Evolutionary conservation across 140 eudicot species (phyloP).

Genomic region (Artemisia princeps): DNA sequence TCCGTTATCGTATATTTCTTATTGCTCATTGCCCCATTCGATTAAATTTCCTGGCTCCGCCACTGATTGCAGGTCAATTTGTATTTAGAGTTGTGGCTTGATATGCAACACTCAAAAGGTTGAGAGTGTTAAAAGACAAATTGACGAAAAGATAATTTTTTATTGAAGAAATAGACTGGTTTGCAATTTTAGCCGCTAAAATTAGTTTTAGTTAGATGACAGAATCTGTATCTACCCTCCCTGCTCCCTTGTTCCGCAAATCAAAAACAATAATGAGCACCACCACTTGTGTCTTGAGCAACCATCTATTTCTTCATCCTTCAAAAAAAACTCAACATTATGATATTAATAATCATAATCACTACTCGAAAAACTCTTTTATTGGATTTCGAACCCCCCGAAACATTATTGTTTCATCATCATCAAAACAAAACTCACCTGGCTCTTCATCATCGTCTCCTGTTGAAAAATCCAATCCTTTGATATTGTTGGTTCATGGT

Average conservation of each 20-base stretch:
- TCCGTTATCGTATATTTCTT: too few species aligned
- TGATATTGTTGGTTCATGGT: conserved; percentile 19
- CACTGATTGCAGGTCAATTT: too few species aligned
- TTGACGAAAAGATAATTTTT: too few species aligned
- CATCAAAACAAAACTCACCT: conserved; percentile 35
- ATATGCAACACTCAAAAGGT: too few species aligned
- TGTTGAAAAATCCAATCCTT: conserved; percentile 15
- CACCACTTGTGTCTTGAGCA: conserved; percentile 15
- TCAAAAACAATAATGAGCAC: conserved; percentile 3
- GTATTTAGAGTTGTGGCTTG: too few species aligned
- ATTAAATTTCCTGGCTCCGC: too few species aligned
- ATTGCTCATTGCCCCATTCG: too few species aligned
- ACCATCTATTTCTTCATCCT: conserved; percentile 20
- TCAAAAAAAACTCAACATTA: conserved; percentile 13
- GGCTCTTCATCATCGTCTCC: conserved; percentile 24
- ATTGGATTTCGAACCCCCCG: conserved; percentile 28
- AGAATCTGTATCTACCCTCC: conserved; percentile 18
- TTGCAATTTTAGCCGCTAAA: too few species aligned
- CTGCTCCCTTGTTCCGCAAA: conserved; percentile 15
- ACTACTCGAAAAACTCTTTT: conserved; percentile 20
- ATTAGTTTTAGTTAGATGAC: conserved; percentile 15
- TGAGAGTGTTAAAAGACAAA: too few species aligned
- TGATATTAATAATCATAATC: not conserved
- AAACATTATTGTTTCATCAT: conserved; percentile 23
- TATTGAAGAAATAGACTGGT: too few species aligned